phyloP scores from a whole-genome alignment of 2,329 filamentous ascomycete genomes.

The Penicillium janthinellum region DNA sequence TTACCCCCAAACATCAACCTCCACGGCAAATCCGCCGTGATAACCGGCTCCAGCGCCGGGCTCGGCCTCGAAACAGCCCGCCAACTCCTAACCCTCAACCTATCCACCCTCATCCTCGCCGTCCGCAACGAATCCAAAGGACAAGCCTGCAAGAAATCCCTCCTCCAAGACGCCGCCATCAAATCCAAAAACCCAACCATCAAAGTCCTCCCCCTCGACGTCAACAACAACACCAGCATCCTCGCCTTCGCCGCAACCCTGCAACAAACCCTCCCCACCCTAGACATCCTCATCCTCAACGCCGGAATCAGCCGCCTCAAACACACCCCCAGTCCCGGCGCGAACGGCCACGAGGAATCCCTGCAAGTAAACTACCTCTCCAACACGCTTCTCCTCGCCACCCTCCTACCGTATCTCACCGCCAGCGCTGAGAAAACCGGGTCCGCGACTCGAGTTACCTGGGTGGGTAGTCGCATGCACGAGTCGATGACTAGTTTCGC shows the following conservation, averaged over 20 bases:
- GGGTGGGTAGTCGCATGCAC: slow-evolving; percentile 25
- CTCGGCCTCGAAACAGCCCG: slow-evolving; percentile 29
- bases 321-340: slow-evolving; percentile 18
- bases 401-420: slow-evolving; percentile 34
- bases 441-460: slow-evolving; percentile 18
- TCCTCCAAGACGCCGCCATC: slow-evolving; percentile 4
- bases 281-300: slow-evolving; percentile 30
- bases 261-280: slow-evolving; percentile 7
- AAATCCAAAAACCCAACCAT: slow-evolving; percentile 12
- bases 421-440: slow-evolving; percentile 15
- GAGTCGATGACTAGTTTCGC: slow-evolving; percentile 11
- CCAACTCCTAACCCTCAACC: slow-evolving; percentile 25
- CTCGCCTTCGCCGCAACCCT: slow-evolving; percentile 23
- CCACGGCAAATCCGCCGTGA: slow-evolving; percentile 26
- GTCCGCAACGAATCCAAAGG: slow-evolving; percentile 29
- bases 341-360: slow-evolving; percentile 40
- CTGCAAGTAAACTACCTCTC: slow-evolving; percentile 42
- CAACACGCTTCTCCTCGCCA: slow-evolving; percentile 28
- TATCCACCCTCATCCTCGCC: slow-evolving; percentile 27
- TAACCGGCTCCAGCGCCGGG: slow-evolving; percentile 32
- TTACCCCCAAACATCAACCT: slow-evolving; percentile 19
- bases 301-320: slow-evolving; percentile 22
- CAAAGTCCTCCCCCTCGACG: slow-evolving; percentile 24
- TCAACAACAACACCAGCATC: slow-evolving; percentile 22
- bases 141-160: slow-evolving; percentile 6